Evolutionary conservation across 169 alveolate species (phyloP).

Genomic region (Cyclospora cayetanensis): DNA sequence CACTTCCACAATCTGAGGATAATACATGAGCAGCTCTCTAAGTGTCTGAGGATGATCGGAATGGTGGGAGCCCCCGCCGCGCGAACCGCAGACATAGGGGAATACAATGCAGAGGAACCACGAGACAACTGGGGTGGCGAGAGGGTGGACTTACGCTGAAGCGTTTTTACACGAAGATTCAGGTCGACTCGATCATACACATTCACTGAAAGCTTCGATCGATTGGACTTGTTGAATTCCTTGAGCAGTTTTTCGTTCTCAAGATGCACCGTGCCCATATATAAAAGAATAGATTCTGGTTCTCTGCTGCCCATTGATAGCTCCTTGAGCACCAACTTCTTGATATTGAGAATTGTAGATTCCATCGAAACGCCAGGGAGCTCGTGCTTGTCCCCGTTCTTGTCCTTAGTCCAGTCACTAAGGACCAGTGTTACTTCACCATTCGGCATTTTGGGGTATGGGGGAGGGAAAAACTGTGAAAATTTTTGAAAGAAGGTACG

Average conservation of each 20-base stretch:
- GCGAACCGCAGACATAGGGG: not conserved
- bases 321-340: not conserved
- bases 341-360: not conserved
- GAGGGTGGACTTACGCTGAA: conserved; percentile 49
- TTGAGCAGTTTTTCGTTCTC: conserved; percentile 24
- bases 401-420: conserved; percentile 61
- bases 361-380: conserved; percentile 28
- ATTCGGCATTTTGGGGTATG: conserved; percentile 14
- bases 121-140: too few relatives aligned
- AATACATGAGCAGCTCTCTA: not conserved
- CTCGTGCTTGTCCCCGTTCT: conserved; percentile 8
- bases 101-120: not conserved
- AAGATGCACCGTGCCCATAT: conserved; percentile 34
- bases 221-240: conserved; percentile 59
- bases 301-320: not conserved
- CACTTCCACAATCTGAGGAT: conserved; percentile 63
- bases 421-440: conserved; percentile 56
- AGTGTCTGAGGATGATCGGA: not conserved
- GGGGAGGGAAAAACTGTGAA: not conserved
- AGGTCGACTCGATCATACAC: conserved; percentile 61
- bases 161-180: conserved; percentile 53
- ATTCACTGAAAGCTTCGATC: conserved; percentile 60
- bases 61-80: not conserved
- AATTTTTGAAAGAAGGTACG: not conserved
- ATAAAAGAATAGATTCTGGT: conserved; percentile 36